Percentiles rank a stretch among this genome's conserved stretches.
Evolutionary conservation across 2,329 filamentous ascomycete species (phyloP).

Genomic region (Seiridium cupressi): DNA sequence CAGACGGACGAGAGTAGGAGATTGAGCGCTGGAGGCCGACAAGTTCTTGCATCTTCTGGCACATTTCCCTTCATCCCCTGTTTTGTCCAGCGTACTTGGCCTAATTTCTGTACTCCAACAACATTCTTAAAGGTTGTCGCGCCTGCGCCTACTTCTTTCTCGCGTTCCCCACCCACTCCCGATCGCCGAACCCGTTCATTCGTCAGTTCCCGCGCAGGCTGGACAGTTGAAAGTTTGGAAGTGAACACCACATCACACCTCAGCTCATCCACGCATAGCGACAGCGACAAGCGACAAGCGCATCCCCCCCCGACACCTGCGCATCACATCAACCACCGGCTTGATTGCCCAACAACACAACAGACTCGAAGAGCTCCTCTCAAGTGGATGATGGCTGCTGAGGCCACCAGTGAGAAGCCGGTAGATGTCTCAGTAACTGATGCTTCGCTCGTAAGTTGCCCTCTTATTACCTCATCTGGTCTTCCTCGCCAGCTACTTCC

Average conservation of each 20-base stretch:
- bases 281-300: neutral
- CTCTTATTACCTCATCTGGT: conserved; percentile 2
- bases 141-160: neutral
- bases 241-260: conserved; percentile 3
- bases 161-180: conserved; percentile 1
- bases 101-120: too few species aligned
- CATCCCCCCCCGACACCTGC: neutral
- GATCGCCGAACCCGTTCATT: neutral
- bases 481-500: neutral
- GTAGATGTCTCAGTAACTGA: conserved; percentile 31
- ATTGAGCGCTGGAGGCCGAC: neutral
- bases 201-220: neutral
- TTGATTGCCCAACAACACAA: conserved; percentile 5
- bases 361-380: conserved; percentile 1
- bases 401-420: conserved; percentile 28
- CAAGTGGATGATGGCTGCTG: conserved; percentile 33
- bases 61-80: neutral
- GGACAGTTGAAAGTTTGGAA: conserved; percentile 5
- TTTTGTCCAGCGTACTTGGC: neutral
- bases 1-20: neutral
- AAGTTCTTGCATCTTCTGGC: neutral
- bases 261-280: neutral
- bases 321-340: neutral
- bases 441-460: conserved; percentile 27
- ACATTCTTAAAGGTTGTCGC: neutral